Evolutionary conservation across 345 rosid genomes (phyloP).

Genomic region (Pelargonium nanum): DNA sequence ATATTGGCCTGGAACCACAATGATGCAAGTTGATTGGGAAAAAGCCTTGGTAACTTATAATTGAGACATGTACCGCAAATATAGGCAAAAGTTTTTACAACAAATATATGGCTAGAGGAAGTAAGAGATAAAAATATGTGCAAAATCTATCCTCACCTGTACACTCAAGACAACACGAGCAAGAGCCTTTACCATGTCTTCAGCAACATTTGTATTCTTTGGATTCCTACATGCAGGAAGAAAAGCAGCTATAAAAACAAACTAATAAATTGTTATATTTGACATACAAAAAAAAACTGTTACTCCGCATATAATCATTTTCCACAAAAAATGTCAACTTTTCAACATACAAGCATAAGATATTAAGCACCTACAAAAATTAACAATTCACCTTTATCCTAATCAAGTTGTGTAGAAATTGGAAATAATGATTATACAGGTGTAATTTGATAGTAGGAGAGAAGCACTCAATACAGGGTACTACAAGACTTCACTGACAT

Average conservation of each 20-base stretch:
- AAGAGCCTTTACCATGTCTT: slow-evolving; percentile 92
- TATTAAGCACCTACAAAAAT: background rate
- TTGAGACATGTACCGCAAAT: background rate
- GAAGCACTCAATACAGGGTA: too few relatives aligned
- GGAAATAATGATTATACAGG: background rate
- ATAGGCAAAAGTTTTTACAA: background rate
- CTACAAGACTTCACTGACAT: too few relatives aligned
- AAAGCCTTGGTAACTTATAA: too few relatives aligned
- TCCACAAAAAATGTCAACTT: background rate
- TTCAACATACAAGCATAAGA: background rate
- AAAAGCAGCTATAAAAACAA: slow-evolving; percentile 8
- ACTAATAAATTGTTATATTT: background rate
- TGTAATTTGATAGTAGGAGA: too few relatives aligned
- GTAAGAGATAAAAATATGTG: slow-evolving; percentile 2
- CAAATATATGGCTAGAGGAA: background rate
- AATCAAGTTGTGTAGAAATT: background rate
- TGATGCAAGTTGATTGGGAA: too few relatives aligned
- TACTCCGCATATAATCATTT: background rate
- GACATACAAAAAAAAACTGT: background rate
- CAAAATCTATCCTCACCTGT: slow-evolving; percentile 47
- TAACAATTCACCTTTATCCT: background rate
- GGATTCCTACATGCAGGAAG: slow-evolving; percentile 53
- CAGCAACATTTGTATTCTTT: slow-evolving; percentile 92
- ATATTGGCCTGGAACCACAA: too few relatives aligned
- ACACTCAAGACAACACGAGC: slow-evolving; percentile 91